phyloP scores from a whole-genome alignment of 1,284 basidiomycete species.

The Cutaneotrichosporon cyanovorans region DNA sequence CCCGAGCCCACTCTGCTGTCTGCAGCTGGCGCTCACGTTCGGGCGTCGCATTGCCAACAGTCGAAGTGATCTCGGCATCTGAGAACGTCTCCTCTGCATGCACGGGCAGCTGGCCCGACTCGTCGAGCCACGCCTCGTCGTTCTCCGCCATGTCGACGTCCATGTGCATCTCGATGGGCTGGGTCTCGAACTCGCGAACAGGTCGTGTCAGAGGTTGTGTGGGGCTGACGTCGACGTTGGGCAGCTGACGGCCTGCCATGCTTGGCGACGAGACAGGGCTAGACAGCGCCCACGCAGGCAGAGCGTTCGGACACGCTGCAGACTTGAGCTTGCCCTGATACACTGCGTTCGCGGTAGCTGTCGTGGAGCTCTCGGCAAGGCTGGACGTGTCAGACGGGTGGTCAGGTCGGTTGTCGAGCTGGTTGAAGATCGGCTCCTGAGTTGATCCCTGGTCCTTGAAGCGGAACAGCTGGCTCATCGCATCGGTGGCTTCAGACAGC shows the following conservation, averaged over 20 bases:
- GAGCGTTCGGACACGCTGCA: constrained; percentile 20
- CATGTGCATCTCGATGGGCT: constrained; percentile 19
- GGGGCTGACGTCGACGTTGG: constrained; percentile 24
- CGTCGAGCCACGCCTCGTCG: constrained; percentile 31
- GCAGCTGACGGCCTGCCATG: constrained; percentile 13
- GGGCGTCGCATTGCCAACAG: constrained; percentile 31
- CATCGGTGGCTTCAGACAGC: constrained; percentile 37
- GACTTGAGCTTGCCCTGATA: constrained; percentile 26
- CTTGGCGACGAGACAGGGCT: constrained; percentile 35
- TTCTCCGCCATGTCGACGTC: constrained; percentile 26
- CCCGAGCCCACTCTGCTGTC: constrained; percentile 38
- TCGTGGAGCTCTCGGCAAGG: constrained; percentile 18
- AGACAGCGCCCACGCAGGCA: constrained; percentile 30
- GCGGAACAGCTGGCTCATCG: constrained; percentile 36
- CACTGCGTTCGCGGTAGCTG: constrained; percentile 17
- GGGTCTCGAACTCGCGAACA: constrained; percentile 5
- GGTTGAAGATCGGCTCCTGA: constrained; percentile 20
- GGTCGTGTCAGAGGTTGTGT: constrained; percentile 26
- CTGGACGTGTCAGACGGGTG: constrained; percentile 26
- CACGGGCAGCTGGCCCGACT: constrained; percentile 35
- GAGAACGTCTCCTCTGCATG: constrained; percentile 38
- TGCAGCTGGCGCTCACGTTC: constrained; percentile 35
- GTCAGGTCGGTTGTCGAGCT: constrained; percentile 25
- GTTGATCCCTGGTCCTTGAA: constrained; percentile 1
- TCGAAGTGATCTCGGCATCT: constrained; percentile 30